Base-by-base conservation (phyloP, 2,329 filamentous ascomycete genomes). In the Teratosphaeriaceae sp. region DNA sequence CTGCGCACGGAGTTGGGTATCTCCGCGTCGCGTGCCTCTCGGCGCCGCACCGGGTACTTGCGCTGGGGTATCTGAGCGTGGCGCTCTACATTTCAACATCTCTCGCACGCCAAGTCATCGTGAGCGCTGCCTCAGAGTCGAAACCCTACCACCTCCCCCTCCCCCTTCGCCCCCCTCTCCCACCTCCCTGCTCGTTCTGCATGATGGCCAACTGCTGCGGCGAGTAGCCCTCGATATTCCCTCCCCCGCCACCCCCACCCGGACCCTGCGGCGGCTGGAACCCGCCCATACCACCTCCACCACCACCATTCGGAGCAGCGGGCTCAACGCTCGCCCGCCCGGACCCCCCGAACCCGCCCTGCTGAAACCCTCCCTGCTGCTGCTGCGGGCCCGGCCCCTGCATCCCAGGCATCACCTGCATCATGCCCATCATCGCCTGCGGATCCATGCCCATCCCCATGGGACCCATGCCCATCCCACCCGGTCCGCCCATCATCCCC, bases 391-490 rank as follows among this genome's bases (percentile, higher is more conserved):
- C 39, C 43, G 40, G 42, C 33, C 38, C 44, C 41, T 18, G 38
- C 22, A 45, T 45, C 44, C 52, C 52, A 33, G 60, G 60, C n/a
- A 66, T 67, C 34, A 62, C 57, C 27, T 49, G 47, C 49, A 52
- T 50, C 34, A 8, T 33, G 20, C 67, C 65, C 57, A 75, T 68
- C 40, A 73, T 68, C 57, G 71, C 66, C 49, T 27, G 24, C 24
- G 8, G 8, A 27, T 71, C 70, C 71, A 76, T 74, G 49, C 68
- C 67, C 5, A 74, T 74, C 50, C 76, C 73, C 66, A 78, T 72
- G 37, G 70, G 65, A 6, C 66, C 65, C 2, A 74, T 73, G 50
- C 76, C 72, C 43, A 49, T 47, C 12, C 76, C 63, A 7, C 26
- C 24, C 7, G n/a, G n/a, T n/a, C 40, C 29, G 11, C 26, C 26